Evolutionary conservation across 345 rosid species (phyloP).

Genomic region (Geranium rotundifolium): DNA sequence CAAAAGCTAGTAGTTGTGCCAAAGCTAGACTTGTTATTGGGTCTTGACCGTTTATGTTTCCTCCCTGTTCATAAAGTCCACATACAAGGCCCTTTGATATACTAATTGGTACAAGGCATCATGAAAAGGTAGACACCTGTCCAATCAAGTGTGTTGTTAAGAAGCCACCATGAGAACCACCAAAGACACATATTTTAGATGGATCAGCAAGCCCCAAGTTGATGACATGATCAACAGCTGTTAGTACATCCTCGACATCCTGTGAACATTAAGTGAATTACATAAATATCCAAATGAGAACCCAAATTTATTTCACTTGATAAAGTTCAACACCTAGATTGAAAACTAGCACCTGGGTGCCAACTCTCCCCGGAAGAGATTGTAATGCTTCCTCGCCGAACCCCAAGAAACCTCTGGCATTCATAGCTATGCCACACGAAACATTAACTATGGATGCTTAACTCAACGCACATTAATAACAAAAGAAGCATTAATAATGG

Average conservation of each 20-base stretch:
- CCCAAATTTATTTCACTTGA: neutral
- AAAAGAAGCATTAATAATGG: too few species aligned
- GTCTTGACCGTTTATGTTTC: too few species aligned
- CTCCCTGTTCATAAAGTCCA: too few species aligned
- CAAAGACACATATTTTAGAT: slow-evolving; percentile 62
- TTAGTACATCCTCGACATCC: slow-evolving; percentile 78
- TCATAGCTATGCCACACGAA: too few species aligned
- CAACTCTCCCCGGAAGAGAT: slow-evolving; percentile 81
- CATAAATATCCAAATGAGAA: slow-evolving; percentile 5
- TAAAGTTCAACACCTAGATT: neutral
- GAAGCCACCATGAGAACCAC: slow-evolving; percentile 94
- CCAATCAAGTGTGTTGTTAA: slow-evolving; percentile 88
- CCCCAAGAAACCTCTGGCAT: slow-evolving; percentile 86
- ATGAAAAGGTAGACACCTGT: slow-evolving; percentile 37
- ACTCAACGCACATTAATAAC: too few species aligned
- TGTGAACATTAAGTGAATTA: too few species aligned
- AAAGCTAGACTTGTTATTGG: too few species aligned
- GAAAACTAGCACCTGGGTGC: slow-evolving; percentile 56
- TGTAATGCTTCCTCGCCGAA: slow-evolving; percentile 97
- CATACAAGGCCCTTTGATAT: too few species aligned
- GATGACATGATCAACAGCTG: slow-evolving; percentile 66
- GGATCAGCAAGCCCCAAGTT: slow-evolving; percentile 55
- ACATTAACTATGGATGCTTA: too few species aligned
- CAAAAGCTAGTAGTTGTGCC: too few species aligned
- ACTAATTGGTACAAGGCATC: too few species aligned